These are phyloP conservation scores for Entomortierella beljakovae DNA, from an alignment of 192 early-diverging fungal genomes.

Conservation along the genomic window DNA sequence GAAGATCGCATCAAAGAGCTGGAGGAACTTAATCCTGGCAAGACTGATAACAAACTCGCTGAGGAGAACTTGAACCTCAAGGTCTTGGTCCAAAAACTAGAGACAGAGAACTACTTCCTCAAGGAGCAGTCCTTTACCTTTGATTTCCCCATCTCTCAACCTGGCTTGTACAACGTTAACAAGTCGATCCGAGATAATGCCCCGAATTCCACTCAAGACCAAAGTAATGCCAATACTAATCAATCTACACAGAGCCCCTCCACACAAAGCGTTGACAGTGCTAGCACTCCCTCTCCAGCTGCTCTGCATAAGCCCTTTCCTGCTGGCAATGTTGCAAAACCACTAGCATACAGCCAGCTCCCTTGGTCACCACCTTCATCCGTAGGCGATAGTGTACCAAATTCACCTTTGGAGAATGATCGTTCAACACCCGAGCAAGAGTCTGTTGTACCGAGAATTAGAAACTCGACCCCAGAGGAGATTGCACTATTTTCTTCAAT, in stretches of 20 bases:
- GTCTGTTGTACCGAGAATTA: conserved; percentile 22
- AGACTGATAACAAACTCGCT: conserved; percentile 50
- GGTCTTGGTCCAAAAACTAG: conserved; percentile 58
- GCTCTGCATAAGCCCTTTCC: conserved; percentile 19
- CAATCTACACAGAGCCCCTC: conserved; percentile 18
- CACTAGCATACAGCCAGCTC: conserved; percentile 25
- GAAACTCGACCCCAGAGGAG: conserved; percentile 31
- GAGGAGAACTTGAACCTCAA: conserved; percentile 65
- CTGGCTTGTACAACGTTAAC: conserved; percentile 49
- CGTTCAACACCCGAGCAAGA: conserved; percentile 41
- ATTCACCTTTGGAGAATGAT: conserved; percentile 35
- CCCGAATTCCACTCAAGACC: neutral
- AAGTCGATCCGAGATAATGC: conserved; percentile 2
- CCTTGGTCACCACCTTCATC: conserved; percentile 54
- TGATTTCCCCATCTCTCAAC: conserved; percentile 60
- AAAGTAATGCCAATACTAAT: conserved; percentile 2
- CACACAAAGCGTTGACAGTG: conserved; percentile 5
- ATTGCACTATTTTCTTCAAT: conserved; percentile 37
- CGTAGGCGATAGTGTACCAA: conserved; percentile 48
- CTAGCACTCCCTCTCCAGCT: conserved; percentile 2
- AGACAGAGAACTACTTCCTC: conserved; percentile 65
- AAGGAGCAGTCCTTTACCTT: conserved; percentile 65
- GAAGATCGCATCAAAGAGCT: conserved; percentile 81
- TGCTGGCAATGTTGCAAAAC: conserved; percentile 20
- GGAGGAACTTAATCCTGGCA: conserved; percentile 64